Base-by-base conservation (phyloP, 2,329 filamentous ascomycete species). In the Trichoderma endophyticum region DNA sequence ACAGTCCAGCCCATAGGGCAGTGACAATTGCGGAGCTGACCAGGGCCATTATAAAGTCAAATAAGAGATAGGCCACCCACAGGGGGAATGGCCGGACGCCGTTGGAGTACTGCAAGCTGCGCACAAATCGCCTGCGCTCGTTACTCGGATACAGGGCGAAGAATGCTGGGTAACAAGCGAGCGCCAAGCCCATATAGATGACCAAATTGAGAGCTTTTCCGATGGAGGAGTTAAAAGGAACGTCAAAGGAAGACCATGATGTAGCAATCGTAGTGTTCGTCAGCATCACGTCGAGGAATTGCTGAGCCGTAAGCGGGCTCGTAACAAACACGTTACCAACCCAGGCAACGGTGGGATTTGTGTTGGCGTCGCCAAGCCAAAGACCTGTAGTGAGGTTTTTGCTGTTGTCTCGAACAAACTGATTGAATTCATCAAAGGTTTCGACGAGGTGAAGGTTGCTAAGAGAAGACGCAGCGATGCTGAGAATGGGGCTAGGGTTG, bases 61-160 rank as follows among this genome's bases (percentile, higher is more conserved):
- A 97, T 0, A 85, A 78, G 1, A 92, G 85, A 78, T 98, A 97
- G 1, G 95, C 93, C 6, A 93, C 81, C 95, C 95, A 98, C 2
- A 98, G 84, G 0, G 94, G 93, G 9, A 93, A 84, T 0, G 93
- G 91, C 14, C 93, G 87, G 32, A 97, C 94, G 61, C 95, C 95
- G 78, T 97, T 98, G 69, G 93, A 97, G 81, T 97, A 98, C 80
- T 98, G 92, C 34, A 98, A 84, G 18, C 92, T 92, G 66, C 95
- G 89, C 28, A 98, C 93, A 74, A 94, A 92, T 64, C 90, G 85
- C 12, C 94, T 84, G 30, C 94, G 88, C 80, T 98, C 95, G 32
- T 92, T 85, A n/a, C 93, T 97, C 0, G 94, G 93, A 78, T 98
- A 98, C 5, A 98, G 84, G 0, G 93, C 89, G 77, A 97, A 97